These are phyloP conservation scores for Spergularia bocconei DNA, from an alignment of 148 eudicot species.

Conservation along the genomic window DNA sequence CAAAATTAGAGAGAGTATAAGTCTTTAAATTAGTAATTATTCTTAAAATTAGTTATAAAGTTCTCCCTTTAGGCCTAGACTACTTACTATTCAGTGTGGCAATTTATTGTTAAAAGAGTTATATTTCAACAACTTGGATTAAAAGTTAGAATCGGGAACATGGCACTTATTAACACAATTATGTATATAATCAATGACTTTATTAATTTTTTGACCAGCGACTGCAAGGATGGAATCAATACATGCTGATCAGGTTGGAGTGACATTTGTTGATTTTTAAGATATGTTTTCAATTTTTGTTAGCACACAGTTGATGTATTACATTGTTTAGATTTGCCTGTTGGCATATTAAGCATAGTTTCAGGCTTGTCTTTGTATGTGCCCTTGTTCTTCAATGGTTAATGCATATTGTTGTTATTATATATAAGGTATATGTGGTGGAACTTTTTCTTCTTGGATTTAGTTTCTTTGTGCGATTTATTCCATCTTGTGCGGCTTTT, in stretches of 20 bases:
- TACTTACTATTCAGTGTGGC: too few species aligned
- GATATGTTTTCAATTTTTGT: neutral
- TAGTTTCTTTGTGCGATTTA: neutral
- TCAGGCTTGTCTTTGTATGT: conserved; percentile 7
- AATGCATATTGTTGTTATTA: conserved; percentile 6
- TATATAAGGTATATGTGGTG: neutral
- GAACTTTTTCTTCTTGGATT: too few species aligned
- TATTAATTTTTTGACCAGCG: conserved; percentile 78
- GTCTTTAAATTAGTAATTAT: too few species aligned
- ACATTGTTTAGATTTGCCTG: conserved; percentile 11
- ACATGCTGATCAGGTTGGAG: conserved; percentile 54
- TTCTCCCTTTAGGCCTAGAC: too few species aligned
- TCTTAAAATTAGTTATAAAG: too few species aligned
- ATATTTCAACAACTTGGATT: too few species aligned
- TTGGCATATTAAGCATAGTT: conserved; percentile 5
- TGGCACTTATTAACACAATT: too few species aligned
- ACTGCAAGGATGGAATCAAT: conserved; percentile 90
- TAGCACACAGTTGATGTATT: conserved; percentile 6
- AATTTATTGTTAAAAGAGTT: too few species aligned
- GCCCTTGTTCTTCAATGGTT: conserved; percentile 12
- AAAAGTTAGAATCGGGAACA: too few species aligned
- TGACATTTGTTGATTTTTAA: conserved; percentile 15
- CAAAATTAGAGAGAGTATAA: too few species aligned
- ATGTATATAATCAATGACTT: too few species aligned
- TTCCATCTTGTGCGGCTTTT: neutral